A percentile compares a stretch with the other conserved stretches of the same genome.
Conservation (phyloP, 2,329 filamentous ascomycete species). For the Metarhizium album region DNA sequence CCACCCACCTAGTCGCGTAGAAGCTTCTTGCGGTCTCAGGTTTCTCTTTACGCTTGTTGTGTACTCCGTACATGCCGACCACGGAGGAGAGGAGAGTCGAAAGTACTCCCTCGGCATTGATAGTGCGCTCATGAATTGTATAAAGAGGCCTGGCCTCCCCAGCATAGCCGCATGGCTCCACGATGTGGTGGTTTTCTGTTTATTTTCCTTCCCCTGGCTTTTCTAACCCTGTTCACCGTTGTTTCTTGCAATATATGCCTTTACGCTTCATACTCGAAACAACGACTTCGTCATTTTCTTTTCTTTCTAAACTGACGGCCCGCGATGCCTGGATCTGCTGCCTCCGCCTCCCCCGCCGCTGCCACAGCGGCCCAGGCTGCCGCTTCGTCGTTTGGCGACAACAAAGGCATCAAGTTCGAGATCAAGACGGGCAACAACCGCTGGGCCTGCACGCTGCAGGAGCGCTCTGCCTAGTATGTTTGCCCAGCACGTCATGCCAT, state of each 20-base stretch:
- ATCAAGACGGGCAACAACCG: conserved; percentile 31
- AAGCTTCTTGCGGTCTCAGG: not conserved
- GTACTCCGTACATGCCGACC: not conserved
- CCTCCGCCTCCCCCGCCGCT: conserved; percentile 9
- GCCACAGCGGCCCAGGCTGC: conserved; percentile 7
- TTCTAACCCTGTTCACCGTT: not conserved
- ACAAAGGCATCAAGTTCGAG: conserved; percentile 33
- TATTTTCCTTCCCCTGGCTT: not conserved
- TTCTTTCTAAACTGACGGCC: no score
- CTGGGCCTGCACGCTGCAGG: conserved; percentile 31
- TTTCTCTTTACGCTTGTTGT: not conserved
- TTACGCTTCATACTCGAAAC: no score
- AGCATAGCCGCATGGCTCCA: no score
- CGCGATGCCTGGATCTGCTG: conserved; percentile 12
- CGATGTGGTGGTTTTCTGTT: no score
- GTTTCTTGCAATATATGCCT: no score
- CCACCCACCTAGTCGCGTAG: not conserved
- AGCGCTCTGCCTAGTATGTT: conserved; percentile 33
- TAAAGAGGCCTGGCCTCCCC: conserved; percentile 1
- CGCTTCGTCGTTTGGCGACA: conserved; percentile 23
- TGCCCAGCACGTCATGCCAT: conserved; percentile 1
- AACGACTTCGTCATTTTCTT: not conserved
- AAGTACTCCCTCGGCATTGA: not conserved
- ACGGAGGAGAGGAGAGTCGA: not conserved
- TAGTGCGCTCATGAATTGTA: not conserved